These are phyloP conservation scores for Mortierella sp. DNA, from an alignment of 371 early-diverging fungal genomes.

Conservation along the genomic window DNA sequence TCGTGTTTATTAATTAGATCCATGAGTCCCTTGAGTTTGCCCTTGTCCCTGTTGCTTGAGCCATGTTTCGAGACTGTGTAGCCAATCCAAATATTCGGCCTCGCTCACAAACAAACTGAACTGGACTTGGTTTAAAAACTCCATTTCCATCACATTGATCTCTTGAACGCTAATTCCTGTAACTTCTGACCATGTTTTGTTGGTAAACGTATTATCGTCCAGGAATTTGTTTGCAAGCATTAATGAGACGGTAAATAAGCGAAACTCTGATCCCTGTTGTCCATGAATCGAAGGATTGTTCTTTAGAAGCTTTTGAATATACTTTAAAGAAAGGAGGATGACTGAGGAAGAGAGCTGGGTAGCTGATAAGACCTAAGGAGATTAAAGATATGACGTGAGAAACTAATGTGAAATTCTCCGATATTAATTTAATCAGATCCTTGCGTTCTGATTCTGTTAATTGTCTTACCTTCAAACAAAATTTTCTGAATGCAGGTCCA, in stretches of 20 bases:
- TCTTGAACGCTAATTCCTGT: conserved; percentile 75
- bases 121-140: conserved; percentile 72
- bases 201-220: conserved; percentile 79
- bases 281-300: conserved; percentile 74
- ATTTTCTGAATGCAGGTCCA: conserved; percentile 67
- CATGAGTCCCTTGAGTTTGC: conserved; percentile 9
- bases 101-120: conserved; percentile 72
- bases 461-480: conserved; percentile 65
- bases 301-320: conserved; percentile 72
- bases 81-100: conserved; percentile 67
- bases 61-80: conserved; percentile 58
- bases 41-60: conserved; percentile 49
- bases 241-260: conserved; percentile 82
- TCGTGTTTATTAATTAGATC: neutral
- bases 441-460: neutral
- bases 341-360: conserved; percentile 76
- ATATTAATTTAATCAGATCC: neutral
- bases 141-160: conserved; percentile 79
- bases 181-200: conserved; percentile 79
- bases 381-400: neutral
- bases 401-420: neutral
- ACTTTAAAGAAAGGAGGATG: conserved; percentile 69
- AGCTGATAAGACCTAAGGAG: conserved; percentile 62
- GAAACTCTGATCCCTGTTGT: conserved; percentile 81
- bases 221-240: conserved; percentile 80